Base-by-base conservation (phyloP, 768 basidiomycete species). In the Tylopilus felleus region DNA sequence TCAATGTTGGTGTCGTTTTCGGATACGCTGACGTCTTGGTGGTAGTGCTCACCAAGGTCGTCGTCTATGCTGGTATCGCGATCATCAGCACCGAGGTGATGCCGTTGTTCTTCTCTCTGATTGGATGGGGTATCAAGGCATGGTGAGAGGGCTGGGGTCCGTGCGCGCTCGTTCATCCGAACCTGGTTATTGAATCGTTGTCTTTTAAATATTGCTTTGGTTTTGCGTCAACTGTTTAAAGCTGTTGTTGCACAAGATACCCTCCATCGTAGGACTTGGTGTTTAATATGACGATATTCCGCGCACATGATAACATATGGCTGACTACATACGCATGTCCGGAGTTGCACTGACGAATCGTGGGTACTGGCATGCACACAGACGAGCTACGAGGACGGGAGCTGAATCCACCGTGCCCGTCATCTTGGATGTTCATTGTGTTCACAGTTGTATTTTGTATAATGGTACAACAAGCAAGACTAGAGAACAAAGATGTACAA, bases 61-160 rank as follows among this genome's bases (percentile, higher is more conserved):
- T 92, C 41, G 93, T 95, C 5, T 96, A 98, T 66, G 78, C 81
- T 47, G 94, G 95, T 0, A 96, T 98, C 55, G 92, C 81, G 0
- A 69, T 88, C 13, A 65, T 94, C 12, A 81, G 85, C 2, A 70
- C 74, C 14, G 83, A 87, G 59, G 69, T 75, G 0, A 73, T 86
- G 29, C 92, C 92, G 0, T 71, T 85, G 13, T 67, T 82, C 61
- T 93, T 90, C 60, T 83, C 87, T 60, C 48, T 80, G 3, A 60
- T 88, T 8, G 88, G 84, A 2, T 88, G 83, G 84, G 88, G 88
- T 22, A 75, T 86, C 19, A 71, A 67, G 16, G 73, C 73, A 4
- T 75, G 69, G 64, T 72, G 35, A 68, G 28, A 8, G 19, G 19
- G 29, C 38, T 22, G 22, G 40, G 12, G 12, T 10, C 21, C 1